phyloP scores from a whole-genome alignment of 129 eudicot genomes.

The Tagetes patula region DNA sequence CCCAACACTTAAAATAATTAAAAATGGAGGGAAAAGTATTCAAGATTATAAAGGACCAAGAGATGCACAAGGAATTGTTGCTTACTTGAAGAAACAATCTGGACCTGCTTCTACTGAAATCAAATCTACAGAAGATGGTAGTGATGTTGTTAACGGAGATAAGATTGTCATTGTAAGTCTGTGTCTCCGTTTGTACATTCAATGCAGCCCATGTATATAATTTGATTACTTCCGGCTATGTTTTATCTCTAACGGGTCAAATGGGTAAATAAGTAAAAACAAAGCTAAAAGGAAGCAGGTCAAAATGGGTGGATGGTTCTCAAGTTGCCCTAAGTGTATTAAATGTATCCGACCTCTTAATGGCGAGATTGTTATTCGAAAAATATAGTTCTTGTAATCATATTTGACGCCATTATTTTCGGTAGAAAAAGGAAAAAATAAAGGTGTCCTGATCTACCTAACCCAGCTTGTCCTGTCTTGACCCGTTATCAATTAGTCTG shows the following conservation, averaged over 20 bases:
- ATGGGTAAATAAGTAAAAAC: neutral
- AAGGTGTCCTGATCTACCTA: neutral
- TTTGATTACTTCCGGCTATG: neutral
- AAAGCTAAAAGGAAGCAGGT: neutral
- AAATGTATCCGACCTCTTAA: neutral
- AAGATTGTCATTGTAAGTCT: slow-evolving; percentile 75
- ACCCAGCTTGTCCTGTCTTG: neutral
- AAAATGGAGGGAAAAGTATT: slow-evolving; percentile 59
- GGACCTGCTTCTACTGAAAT: slow-evolving; percentile 78
- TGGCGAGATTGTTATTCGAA: neutral
- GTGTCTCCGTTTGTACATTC: slow-evolving; percentile 2
- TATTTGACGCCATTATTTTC: neutral
- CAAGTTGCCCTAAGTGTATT: neutral
- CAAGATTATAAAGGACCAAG: slow-evolving; percentile 92
- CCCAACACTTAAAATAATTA: slow-evolving; percentile 74
- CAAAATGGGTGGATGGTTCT: neutral
- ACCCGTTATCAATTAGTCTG: neutral
- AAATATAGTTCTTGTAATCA: slow-evolving; percentile 1
- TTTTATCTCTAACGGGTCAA: neutral
- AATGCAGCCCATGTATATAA: neutral
- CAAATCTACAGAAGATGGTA: slow-evolving; percentile 62
- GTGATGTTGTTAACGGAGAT: slow-evolving; percentile 43
- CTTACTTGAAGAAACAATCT: slow-evolving; percentile 63
- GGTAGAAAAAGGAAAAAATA: neutral
- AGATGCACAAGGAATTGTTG: slow-evolving; percentile 77